Evolutionary conservation across 2,329 filamentous ascomycete genomes (phyloP), one percentile per base, ranked within the genome.

Genomic region (Zasmidium angulare): DNA sequence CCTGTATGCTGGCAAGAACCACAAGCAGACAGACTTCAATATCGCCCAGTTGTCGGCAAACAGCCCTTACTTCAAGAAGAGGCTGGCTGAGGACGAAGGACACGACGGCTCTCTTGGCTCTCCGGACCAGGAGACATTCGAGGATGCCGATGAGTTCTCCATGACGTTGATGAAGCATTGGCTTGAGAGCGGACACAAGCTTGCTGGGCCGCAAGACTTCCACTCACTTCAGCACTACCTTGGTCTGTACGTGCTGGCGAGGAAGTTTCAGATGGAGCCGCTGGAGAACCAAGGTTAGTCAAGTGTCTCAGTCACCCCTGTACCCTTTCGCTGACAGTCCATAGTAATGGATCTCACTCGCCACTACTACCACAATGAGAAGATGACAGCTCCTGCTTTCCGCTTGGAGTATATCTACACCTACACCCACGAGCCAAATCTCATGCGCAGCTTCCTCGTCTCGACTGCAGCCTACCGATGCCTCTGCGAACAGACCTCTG

Each of bases 401-500:
- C 69, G 73, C 26, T 64, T 75, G 36, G 72, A 75, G 58, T 75
- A 74, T 66, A 68, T 75, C 50, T 74, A 73, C 67, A 62, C 64
- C 20, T 66, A 61, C 62, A 72, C 70, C 2, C 24, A 52, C 12
- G 54, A 40, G 14, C 61, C 69, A 9, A 69, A 70, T 55, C 57
- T 47, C 17, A 70, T 75, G 72, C 68, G 71, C 43, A 61, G 56
- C 46, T 75, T 75, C 64, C 68, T 75, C 31, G 55, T 70, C 23
- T 50, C 59, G 21, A 74, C 71, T 2, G 72, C 72, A 10, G 72
- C 71, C 4, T 74, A 68, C 55, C 66, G 71, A 22, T 57, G 59
- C 11, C 57, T 74, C 20, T 66, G 64, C 54, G 69, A 71, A 50
- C 36, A 59, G 3, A 52, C 56, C 10, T 23, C 64, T 11, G 56